Evolutionary conservation across 2,329 filamentous ascomycete species (phyloP), one percentile per base, ranked within the genome.

Genomic region (Paraphoma sp.): DNA sequence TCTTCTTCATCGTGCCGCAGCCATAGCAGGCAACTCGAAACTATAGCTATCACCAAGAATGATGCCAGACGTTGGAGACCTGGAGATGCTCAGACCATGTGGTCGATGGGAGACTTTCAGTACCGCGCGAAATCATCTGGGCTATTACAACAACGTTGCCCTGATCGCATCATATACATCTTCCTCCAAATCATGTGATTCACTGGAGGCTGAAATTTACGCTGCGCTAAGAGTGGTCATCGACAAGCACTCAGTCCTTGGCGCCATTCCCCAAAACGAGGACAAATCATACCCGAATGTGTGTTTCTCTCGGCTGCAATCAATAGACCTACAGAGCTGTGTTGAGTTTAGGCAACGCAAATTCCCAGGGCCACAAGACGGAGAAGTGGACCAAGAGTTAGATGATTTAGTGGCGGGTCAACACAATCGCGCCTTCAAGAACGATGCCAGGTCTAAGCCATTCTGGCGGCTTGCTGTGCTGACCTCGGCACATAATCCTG

Each of bases 401-500:
- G 76, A 83, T n/a, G 53, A 64, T 0, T 30, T 82, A 1, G 57
- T 83, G 8, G 57, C 74, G 41, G 53, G 64, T 1, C 75, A 83
- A 61, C 81, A 83, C 55, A 77, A 77, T 48, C 74, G 56, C 14
- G 62, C 73, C 3, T 80, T 78, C 62, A 70, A 72, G 18, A 60
- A 72, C 1, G 69, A 67, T 3, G 46, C 71, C 16, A 57, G 55
- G 9, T 57, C 54, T 0, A 54, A 45, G n/a, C 78, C 81, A 1
- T 79, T 78, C 57, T 84, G 81, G 81, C 76, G 79, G 17, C 65
- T 83, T 2, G 60, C 76, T 16, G 61, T 83, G 18, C 28, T 57
- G 5, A 53, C 40, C 8, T 66, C 31, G 16, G 10, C 51, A 17
- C 12, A 16, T 6, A 31, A 47, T 3, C 43, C 45, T 1, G 30